Conservation (phyloP, 2,329 filamentous ascomycete species). For the Colletotrichum tropicale region DNA sequence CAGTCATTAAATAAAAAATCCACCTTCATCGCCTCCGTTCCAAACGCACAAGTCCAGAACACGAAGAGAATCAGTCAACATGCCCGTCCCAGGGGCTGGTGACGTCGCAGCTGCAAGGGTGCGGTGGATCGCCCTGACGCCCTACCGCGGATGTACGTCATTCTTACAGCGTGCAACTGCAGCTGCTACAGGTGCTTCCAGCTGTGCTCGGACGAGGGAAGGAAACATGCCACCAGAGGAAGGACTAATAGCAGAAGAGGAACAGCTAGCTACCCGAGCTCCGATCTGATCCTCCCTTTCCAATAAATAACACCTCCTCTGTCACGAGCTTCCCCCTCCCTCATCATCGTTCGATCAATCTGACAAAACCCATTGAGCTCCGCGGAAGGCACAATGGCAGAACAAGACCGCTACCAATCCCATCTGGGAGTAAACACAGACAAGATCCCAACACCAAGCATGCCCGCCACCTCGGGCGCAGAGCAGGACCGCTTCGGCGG, state of each 20-base stretch:
- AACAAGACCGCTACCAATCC: constrained; percentile 23
- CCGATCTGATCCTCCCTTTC: not conserved
- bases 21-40: not conserved
- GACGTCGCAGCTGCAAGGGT: constrained; percentile 6
- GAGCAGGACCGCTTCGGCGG: constrained; percentile 15
- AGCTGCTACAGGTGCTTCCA: not conserved
- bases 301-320: not conserved
- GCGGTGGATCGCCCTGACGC: not conserved
- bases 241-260: not conserved
- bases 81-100: not conserved
- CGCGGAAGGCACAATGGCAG: constrained; percentile 16
- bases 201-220: not conserved
- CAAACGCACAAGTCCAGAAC: not conserved
- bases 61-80: not conserved
- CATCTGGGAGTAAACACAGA: constrained; percentile 19
- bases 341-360: not conserved
- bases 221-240: not conserved
- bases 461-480: constrained; percentile 8
- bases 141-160: constrained; percentile 2
- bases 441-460: constrained; percentile 7
- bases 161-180: constrained; percentile 7
- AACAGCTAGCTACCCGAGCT: not conserved
- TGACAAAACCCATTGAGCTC: not conserved
- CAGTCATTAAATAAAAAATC: not conserved
- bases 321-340: not conserved